phyloP scores from a whole-genome alignment of 768 basidiomycete species.

The Grammothele lineata region DNA sequence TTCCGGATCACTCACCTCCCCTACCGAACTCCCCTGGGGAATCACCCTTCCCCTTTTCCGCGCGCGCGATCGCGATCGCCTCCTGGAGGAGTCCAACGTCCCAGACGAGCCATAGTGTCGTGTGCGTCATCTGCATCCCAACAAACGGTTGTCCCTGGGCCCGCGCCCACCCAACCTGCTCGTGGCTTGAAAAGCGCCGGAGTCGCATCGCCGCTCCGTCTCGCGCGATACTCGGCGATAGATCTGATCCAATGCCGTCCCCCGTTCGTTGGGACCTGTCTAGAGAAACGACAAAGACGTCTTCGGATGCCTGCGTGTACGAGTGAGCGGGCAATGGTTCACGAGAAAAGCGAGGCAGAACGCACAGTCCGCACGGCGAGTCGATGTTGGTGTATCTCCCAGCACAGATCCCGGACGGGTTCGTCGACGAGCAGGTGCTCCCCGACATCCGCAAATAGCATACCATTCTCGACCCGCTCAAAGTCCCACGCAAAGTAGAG shows the following conservation, averaged over 20 bases:
- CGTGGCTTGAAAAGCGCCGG: conserved; percentile 16
- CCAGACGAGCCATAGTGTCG: conserved; percentile 20
- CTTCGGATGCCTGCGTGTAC: conserved; percentile 14
- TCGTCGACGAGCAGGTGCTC: conserved; percentile 16
- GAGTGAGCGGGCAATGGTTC: neutral
- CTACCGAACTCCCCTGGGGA: neutral
- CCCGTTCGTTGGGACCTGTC: conserved; percentile 8
- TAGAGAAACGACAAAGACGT: conserved; percentile 17
- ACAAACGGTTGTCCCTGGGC: conserved; percentile 7
- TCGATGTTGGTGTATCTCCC: conserved; percentile 16
- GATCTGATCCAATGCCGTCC: no score
- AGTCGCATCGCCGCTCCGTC: conserved; percentile 8
- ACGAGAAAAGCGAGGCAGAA: neutral
- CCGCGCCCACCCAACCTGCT: conserved; percentile 1
- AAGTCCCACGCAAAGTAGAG: conserved; percentile 20
- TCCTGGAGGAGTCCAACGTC: conserved; percentile 10
- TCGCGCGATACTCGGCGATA: neutral
- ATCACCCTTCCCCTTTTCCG: neutral
- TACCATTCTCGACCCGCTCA: conserved; percentile 11
- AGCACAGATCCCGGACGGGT: conserved; percentile 16
- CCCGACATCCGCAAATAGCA: conserved; percentile 7
- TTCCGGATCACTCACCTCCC: neutral
- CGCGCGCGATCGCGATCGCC: neutral
- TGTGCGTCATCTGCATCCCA: conserved; percentile 17
- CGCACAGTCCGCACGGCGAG: conserved; percentile 18